A percentile compares a stretch with the other conserved stretches of the same genome.
Conservation (phyloP, 768 basidiomycete species). For the Naganishia antarctica region DNA sequence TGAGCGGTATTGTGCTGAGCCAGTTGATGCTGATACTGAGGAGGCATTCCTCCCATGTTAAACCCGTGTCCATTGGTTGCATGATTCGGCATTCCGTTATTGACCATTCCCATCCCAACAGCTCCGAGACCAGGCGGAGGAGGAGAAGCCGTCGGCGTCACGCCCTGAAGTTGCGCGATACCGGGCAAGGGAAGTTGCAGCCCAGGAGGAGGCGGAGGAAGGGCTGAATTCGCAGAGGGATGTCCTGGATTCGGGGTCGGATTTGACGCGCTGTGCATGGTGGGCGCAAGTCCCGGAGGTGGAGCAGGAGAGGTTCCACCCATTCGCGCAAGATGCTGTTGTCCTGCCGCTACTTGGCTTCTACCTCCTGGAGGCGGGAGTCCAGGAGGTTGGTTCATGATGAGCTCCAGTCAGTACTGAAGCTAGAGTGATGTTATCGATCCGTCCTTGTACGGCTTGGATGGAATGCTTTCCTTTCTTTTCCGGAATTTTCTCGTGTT, state of each 20-base stretch:
- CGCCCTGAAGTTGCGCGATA: conserved; percentile 16
- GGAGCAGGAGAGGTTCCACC: conserved; percentile 18
- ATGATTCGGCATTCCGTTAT: not conserved
- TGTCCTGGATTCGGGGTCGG: conserved; percentile 1
- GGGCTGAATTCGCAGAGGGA: not conserved
- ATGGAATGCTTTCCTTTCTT: too few relatives aligned
- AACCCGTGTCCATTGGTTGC: conserved; percentile 17
- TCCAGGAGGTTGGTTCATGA: conserved; percentile 23
- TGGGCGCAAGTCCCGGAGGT: conserved; percentile 18
- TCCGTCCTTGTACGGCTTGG: too few relatives aligned
- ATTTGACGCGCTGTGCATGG: not conserved
- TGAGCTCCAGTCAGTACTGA: not conserved
- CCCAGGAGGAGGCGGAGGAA: conserved; percentile 7
- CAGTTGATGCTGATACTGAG: conserved; percentile 3
- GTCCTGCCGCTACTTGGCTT: conserved; percentile 7
- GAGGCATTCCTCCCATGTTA: conserved; percentile 1
- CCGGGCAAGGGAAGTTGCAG: conserved; percentile 12
- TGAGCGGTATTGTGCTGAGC: not conserved
- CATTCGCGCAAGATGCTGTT: conserved; percentile 5
- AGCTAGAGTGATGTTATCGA: too few relatives aligned
- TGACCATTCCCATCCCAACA: conserved; percentile 13
- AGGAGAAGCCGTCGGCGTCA: conserved; percentile 13
- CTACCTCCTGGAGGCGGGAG: conserved; percentile 21
- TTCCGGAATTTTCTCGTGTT: too few relatives aligned
- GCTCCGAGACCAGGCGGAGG: conserved; percentile 10